Evolutionary conservation across 1,284 basidiomycete species (phyloP), one percentile per base, ranked within the genome.

Genomic region (Pseudomicrostroma phylloplanum): DNA sequence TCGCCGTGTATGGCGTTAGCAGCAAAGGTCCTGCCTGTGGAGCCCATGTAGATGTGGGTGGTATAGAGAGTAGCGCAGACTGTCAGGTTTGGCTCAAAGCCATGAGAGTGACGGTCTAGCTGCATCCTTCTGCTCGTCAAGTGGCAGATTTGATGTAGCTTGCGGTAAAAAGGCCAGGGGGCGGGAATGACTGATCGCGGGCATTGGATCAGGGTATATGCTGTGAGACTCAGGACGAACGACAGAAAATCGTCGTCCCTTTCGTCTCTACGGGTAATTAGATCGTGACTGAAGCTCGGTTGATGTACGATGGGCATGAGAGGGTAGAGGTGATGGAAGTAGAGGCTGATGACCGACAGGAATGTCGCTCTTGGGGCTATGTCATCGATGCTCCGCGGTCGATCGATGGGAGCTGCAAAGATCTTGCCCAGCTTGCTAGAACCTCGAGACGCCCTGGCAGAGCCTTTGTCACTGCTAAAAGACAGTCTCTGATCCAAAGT

Each of bases 31-130:
- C 61, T 57, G 42, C 69, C 67, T 0, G 63, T 58, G 13, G 68
- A 66, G 30, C 71, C 69, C 15, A 73, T 64, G 46, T 73, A 73
- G 62, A 73, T 73, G 61, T 71, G 70, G 42, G 72, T 68, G 57
- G 70, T 70, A 56, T 71, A 71, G 39, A 73, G 69, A 12, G 70
- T 72, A 51, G 56, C 64, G 54, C 72, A 59, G 39, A 72, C 70
- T 2, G 71, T 63, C 39, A 72, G 60, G 46, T 59, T 62, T 0
- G 70, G 70, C 4, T 68, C 68, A 23, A 70, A 67, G 49, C 67
- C 70, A 6, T 54, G 42, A 30, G 66, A 62, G 39, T 21, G 51
- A 6, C 51, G 51, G 17, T 54, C 51, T 1, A 68, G 61, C 57
- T 73, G 71, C 69, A 73, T 68, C 17, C 63, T 46, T 12, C 68